phyloP scores from a whole-genome alignment of 1,284 basidiomycete species.

The Marasmius fiardii region DNA sequence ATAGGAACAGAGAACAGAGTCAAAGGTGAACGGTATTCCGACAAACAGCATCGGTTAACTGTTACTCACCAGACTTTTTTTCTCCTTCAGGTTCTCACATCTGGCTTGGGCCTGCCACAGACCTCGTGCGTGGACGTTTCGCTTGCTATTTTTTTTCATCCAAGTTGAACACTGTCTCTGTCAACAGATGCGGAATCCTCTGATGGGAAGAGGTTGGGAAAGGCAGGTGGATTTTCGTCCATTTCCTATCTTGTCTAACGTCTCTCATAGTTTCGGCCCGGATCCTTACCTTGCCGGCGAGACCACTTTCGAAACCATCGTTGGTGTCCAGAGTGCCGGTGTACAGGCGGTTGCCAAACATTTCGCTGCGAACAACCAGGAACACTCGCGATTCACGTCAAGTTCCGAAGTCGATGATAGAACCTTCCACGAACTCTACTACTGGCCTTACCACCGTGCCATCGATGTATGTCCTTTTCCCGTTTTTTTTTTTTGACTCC shows the following conservation, averaged over 20 bases:
- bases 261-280: slow-evolving; percentile 56
- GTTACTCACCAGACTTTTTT: slow-evolving; percentile 2
- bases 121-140: slow-evolving; percentile 35
- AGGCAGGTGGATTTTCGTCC: slow-evolving; percentile 4
- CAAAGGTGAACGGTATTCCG: slow-evolving; percentile 49
- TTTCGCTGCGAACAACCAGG: slow-evolving; percentile 53
- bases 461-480: slow-evolving; percentile 30
- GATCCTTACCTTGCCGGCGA: slow-evolving; percentile 68
- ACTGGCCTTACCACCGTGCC: slow-evolving; percentile 50
- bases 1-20: slow-evolving; percentile 71
- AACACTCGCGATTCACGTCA: slow-evolving; percentile 43
- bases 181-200: slow-evolving; percentile 18
- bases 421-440: slow-evolving; percentile 61
- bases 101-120: slow-evolving; percentile 13
- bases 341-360: slow-evolving; percentile 69
- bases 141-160: not conserved
- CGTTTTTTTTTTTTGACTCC: slow-evolving; percentile 10
- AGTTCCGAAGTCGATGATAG: slow-evolving; percentile 61
- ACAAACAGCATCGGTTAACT: not conserved
- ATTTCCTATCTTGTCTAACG: too few relatives aligned
- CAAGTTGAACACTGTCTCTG: not conserved
- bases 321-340: slow-evolving; percentile 63
- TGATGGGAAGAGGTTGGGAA: slow-evolving; percentile 58
- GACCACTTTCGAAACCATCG: slow-evolving; percentile 55
- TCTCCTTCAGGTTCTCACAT: slow-evolving; percentile 22